These are phyloP conservation scores for Ceriops decandra DNA, from an alignment of 345 rosid genomes.

Conservation along the genomic window DNA sequence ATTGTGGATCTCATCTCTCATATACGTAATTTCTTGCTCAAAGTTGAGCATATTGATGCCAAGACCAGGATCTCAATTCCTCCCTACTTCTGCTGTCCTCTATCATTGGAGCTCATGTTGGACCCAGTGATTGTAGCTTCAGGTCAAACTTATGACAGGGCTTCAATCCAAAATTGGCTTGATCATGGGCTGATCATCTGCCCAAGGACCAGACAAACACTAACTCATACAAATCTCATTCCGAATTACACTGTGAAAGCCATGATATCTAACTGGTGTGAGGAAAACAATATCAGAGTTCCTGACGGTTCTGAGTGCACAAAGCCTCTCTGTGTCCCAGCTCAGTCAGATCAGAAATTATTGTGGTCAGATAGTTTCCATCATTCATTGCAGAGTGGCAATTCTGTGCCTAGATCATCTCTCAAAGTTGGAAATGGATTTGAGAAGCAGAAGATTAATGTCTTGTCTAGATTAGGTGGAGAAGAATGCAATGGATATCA, in stretches of 20 bases:
- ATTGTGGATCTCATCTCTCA: conserved; percentile 53
- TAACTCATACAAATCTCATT: conserved; percentile 69
- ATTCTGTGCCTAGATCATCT: conserved; percentile 61
- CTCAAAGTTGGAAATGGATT: conserved; percentile 51
- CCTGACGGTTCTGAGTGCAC: conserved; percentile 25
- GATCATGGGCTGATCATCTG: conserved; percentile 72
- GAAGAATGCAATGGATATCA: conserved; percentile 35
- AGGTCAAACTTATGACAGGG: conserved; percentile 90
- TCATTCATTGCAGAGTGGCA: conserved; percentile 46
- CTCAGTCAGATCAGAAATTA: conserved; percentile 45
- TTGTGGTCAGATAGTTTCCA: conserved; percentile 46
- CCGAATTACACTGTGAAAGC: conserved; percentile 91
- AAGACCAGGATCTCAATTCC: conserved; percentile 61
- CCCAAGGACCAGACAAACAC: conserved; percentile 71
- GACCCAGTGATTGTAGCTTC: conserved; percentile 95
- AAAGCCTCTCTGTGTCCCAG: conserved; percentile 32
- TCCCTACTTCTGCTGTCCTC: conserved; percentile 75
- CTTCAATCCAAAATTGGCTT: conserved; percentile 85
- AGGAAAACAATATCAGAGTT: conserved; percentile 51
- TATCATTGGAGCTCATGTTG: conserved; percentile 83
- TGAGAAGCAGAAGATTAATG: conserved; percentile 54
- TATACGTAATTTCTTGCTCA: conserved; percentile 66
- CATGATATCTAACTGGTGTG: conserved; percentile 81
- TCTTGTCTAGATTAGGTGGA: conserved; percentile 39
- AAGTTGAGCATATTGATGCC: conserved; percentile 48